A percentile compares a stretch with the other conserved stretches of the same genome.
phyloP scores from a whole-genome alignment of 805 yeast genomes.

The Ascoidea asiatica region DNA sequence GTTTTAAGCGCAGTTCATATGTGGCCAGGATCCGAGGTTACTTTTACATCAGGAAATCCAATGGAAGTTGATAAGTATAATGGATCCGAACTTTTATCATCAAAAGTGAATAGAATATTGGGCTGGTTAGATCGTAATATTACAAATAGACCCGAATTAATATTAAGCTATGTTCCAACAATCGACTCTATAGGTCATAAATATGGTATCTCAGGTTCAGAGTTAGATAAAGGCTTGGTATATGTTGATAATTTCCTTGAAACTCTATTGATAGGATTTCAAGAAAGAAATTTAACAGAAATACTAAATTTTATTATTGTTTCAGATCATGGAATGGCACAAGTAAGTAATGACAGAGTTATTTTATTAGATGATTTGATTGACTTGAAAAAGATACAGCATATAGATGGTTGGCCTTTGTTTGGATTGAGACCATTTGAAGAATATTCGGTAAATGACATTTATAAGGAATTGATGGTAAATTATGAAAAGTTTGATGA shows the following conservation, averaged over 20 bases:
- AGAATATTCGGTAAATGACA: conserved; percentile 24
- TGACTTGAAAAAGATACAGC: conserved; percentile 37
- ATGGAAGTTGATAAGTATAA: conserved; percentile 48
- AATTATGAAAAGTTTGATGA: conserved; percentile 17
- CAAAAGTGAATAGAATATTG: conserved; percentile 44
- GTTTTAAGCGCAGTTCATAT: conserved; percentile 69
- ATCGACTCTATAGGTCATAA: conserved; percentile 71
- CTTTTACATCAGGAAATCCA: conserved; percentile 34
- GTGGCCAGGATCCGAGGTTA: conserved; percentile 93
- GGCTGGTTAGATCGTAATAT: conserved; percentile 55
- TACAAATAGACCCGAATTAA: conserved; percentile 53
- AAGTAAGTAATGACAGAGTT: conserved; percentile 58
- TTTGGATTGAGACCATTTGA: conserved; percentile 55
- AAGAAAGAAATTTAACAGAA: conserved; percentile 40
- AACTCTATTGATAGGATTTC: conserved; percentile 31
- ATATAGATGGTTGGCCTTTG: conserved; percentile 78
- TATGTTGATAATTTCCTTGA: conserved; percentile 57
- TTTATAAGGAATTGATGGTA: conserved; percentile 28
- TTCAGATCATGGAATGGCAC: conserved; percentile 93
- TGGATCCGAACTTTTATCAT: conserved; percentile 41
- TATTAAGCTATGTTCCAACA: conserved; percentile 68
- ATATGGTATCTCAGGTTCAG: conserved; percentile 52
- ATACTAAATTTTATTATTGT: conserved; percentile 66
- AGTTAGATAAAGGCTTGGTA: conserved; percentile 36
- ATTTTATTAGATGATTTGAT: conserved; percentile 63